These are phyloP conservation scores for Aspergillus wentii DNA, from an alignment of 495 filamentous ascomycete genomes.

Conservation along the genomic window DNA sequence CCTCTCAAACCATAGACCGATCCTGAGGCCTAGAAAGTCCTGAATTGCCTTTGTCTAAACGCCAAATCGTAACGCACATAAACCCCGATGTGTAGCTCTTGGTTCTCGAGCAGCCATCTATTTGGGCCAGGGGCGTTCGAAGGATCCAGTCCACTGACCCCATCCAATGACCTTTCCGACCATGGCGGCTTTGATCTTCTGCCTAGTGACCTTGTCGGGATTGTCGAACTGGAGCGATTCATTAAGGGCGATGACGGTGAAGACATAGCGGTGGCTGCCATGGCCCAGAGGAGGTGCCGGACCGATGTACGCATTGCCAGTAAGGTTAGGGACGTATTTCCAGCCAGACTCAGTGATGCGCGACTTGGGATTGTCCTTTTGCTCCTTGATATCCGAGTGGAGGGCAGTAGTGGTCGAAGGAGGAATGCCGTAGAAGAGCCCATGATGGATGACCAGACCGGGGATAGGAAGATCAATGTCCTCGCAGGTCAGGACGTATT, in stretches of 20 bases:
- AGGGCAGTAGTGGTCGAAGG: slow-evolving; percentile 21
- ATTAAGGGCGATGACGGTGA: slow-evolving; percentile 42
- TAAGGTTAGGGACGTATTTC: slow-evolving; percentile 33
- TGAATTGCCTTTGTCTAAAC: too few relatives aligned
- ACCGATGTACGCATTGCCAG: slow-evolving; percentile 27
- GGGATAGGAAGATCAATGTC: slow-evolving; percentile 48
- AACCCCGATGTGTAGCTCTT: too few relatives aligned
- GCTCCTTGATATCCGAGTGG: slow-evolving; percentile 26
- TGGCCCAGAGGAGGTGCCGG: slow-evolving; percentile 42
- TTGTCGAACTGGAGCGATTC: slow-evolving; percentile 27
- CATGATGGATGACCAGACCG: slow-evolving; percentile 37
- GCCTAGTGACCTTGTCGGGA: slow-evolving; percentile 29
- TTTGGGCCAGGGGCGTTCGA: slow-evolving; percentile 33
- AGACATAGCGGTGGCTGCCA: slow-evolving; percentile 46
- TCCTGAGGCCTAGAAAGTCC: too few relatives aligned
- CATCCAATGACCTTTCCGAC: slow-evolving; percentile 44
- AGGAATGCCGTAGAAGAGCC: slow-evolving; percentile 40
- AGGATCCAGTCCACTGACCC: slow-evolving; percentile 46
- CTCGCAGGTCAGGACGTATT: slow-evolving; percentile 48
- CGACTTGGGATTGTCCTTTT: slow-evolving; percentile 11
- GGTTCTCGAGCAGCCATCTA: too few relatives aligned
- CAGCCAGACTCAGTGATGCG: slow-evolving; percentile 29
- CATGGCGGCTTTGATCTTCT: slow-evolving; percentile 37
- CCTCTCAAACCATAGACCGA: too few relatives aligned
- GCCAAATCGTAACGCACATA: too few relatives aligned